A percentile compares a stretch with the other conserved stretches of the same genome.
These are phyloP conservation scores for Aphanocladium album DNA, from an alignment of 2,329 filamentous ascomycete genomes.

Conservation along the genomic window DNA sequence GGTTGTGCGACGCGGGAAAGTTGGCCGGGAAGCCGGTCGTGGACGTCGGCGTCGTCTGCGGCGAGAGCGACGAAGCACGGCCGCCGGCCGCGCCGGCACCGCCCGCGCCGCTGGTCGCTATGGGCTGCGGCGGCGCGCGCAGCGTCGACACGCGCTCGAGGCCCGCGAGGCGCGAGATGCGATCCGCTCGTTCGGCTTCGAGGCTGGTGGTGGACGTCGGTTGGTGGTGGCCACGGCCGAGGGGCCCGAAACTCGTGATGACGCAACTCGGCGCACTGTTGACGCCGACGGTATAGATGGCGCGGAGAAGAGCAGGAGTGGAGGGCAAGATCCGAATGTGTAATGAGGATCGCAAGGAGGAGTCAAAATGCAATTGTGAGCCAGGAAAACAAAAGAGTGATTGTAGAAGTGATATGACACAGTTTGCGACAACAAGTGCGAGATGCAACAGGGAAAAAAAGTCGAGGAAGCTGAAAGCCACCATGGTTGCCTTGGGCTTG, in stretches of 20 bases:
- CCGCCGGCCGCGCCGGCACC: conserved; percentile 24
- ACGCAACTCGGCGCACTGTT: not conserved
- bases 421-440: not conserved
- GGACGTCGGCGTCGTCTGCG: conserved; percentile 48
- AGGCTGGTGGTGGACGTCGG: conserved; percentile 64
- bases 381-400: not conserved
- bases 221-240: conserved; percentile 54
- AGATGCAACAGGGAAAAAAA: not conserved
- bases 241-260: not conserved
- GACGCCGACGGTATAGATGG: not conserved
- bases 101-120: conserved; percentile 18
- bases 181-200: conserved; percentile 88
- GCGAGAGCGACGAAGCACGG: conserved; percentile 36
- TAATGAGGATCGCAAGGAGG: not conserved
- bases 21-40: conserved; percentile 38
- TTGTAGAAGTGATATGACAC: not conserved
- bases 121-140: conserved; percentile 41
- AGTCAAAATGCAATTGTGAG: not conserved
- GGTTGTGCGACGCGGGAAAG: conserved; percentile 33
- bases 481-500: conserved; percentile 1
- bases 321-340: not conserved
- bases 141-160: conserved; percentile 81
- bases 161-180: conserved; percentile 91
- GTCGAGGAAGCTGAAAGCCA: not conserved
- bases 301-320: not conserved